A percentile compares a stretch with the other conserved stretches of the same genome.
These are phyloP conservation scores for Quercus tomentella DNA, from an alignment of 331 rosid genomes.

Conservation along the genomic window DNA sequence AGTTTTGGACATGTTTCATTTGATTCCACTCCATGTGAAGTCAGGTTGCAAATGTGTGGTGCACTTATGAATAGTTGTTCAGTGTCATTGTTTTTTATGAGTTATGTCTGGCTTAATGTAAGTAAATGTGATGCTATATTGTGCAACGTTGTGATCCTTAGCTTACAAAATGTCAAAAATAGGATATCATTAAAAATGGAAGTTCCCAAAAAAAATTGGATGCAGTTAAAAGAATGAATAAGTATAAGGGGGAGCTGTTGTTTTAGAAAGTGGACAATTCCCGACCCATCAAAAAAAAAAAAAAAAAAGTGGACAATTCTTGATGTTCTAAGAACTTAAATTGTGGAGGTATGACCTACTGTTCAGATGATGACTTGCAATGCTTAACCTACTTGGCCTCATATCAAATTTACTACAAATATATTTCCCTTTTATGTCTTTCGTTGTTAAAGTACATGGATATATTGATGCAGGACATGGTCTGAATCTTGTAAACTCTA, in stretches of 20 bases:
- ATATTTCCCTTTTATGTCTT: not conserved
- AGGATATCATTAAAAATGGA: not conserved
- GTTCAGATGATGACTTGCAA: not conserved
- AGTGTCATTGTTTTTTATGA: not conserved
- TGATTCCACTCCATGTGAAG: not conserved
- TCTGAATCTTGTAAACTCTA: too few relatives aligned
- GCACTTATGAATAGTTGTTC: not conserved
- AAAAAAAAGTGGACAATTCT: not conserved
- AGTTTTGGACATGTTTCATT: not conserved
- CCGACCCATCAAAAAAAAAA: too few relatives aligned
- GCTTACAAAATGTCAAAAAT: not conserved
- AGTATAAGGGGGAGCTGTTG: not conserved
- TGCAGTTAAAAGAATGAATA: not conserved
- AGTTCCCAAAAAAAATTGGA: not conserved
- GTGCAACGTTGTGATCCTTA: not conserved
- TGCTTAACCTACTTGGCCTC: too few relatives aligned
- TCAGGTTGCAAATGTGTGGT: not conserved
- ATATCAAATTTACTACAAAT: not conserved
- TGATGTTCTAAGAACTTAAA: not conserved
- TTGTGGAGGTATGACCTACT: not conserved
- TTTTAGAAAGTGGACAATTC: not conserved
- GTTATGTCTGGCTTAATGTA: not conserved
- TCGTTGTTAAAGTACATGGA: not conserved
- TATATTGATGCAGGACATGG: too few relatives aligned
- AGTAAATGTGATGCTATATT: not conserved